Evolutionary conservation across 2,329 filamentous ascomycete species (phyloP).

Genomic region (Colletotrichum tabaci): DNA sequence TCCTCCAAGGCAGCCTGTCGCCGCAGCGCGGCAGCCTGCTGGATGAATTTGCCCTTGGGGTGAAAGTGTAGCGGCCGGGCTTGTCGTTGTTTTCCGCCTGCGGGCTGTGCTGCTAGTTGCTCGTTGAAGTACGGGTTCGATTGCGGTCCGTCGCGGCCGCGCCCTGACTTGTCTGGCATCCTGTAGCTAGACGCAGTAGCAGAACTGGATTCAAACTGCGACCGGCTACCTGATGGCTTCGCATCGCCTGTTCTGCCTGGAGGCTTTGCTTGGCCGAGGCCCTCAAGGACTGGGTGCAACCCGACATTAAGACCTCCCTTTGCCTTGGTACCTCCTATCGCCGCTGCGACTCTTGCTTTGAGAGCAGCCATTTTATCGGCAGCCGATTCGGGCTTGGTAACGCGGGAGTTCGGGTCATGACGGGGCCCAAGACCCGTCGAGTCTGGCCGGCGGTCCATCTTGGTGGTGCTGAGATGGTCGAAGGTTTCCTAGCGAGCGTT

Average conservation of each 20-base stretch:
- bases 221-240: constrained; percentile 36
- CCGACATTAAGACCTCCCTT: constrained; percentile 82
- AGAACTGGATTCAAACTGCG: constrained; percentile 38
- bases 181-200: constrained; percentile 39
- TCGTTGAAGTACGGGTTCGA: constrained; percentile 88
- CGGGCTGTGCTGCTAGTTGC: constrained; percentile 72
- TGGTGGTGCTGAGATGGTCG: background rate
- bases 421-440: constrained; percentile 69
- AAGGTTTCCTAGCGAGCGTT: background rate
- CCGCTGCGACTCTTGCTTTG: constrained; percentile 84
- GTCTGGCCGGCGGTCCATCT: constrained; percentile 68
- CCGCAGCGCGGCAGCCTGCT: constrained; percentile 90
- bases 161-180: constrained; percentile 55
- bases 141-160: constrained; percentile 47
- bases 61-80: constrained; percentile 90
- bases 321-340: constrained; percentile 72
- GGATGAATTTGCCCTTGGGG: constrained; percentile 96
- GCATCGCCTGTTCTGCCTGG: constrained; percentile 55
- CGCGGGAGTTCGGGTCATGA: constrained; percentile 67
- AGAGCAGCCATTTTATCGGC: constrained; percentile 81
- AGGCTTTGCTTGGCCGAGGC: constrained; percentile 65
- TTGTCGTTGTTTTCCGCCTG: constrained; percentile 72
- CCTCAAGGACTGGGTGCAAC: constrained; percentile 81
- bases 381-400: constrained; percentile 70
- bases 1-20: constrained; percentile 90